Conservation (phyloP, 1,284 basidiomycete species). For the Ustilago shanxiensis region DNA sequence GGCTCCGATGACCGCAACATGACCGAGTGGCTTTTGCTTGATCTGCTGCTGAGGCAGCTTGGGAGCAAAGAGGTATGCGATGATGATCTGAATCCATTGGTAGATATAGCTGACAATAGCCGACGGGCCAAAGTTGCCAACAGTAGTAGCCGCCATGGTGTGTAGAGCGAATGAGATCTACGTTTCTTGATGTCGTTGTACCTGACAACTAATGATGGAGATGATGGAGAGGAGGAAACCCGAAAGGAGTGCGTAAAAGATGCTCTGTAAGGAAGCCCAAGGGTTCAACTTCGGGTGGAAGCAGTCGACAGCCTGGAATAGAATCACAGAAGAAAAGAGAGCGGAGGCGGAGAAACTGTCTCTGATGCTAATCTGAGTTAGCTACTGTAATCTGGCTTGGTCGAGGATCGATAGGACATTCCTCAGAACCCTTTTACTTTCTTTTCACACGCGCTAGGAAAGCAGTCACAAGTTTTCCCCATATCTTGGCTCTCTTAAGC, state of each 20-base stretch:
- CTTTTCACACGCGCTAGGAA: conserved; percentile 6
- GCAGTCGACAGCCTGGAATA: background rate
- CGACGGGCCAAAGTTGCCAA: conserved; percentile 23
- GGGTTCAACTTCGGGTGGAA: background rate
- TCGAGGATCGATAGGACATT: conserved; percentile 9
- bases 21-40: conserved; percentile 58
- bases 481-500: background rate
- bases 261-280: background rate
- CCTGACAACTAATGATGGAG: background rate
- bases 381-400: background rate
- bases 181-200: background rate
- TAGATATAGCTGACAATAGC: conserved; percentile 55
- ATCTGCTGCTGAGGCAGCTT: conserved; percentile 45
- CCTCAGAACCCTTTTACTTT: background rate
- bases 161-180: background rate
- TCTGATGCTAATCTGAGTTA: background rate
- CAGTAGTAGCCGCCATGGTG: conserved; percentile 29
- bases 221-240: background rate
- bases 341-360: conserved; percentile 5
- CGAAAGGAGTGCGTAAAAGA: background rate
- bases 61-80: conserved; percentile 60
- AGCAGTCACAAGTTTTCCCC: background rate
- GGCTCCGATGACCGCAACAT: conserved; percentile 70
- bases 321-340: background rate
- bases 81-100: conserved; percentile 61